Base-by-base conservation (phyloP, 2,329 filamentous ascomycete species). In the Beauveria pseudobassiana region DNA sequence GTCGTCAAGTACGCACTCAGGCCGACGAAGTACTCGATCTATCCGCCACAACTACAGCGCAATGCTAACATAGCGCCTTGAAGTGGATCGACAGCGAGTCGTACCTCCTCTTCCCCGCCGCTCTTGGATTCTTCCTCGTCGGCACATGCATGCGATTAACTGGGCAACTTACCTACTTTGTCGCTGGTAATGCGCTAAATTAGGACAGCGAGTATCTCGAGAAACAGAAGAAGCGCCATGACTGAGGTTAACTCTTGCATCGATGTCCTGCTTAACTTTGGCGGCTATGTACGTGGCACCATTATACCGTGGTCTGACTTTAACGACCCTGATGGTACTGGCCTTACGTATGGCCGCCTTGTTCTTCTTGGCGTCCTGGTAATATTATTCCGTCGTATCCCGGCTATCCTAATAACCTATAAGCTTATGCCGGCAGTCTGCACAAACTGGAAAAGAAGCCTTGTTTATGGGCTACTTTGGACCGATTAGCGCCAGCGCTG, bases 401-500 rank as follows among this genome's bases (percentile, higher is more conserved):
- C 83, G 0, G 78, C 82, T 2, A 78, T 85, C 10, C 69, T 86
- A 52, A 56, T 80, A 10, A 73, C 76, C 1, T 86, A 85, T 69
- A 82, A 80, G 65, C 71, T 82, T 6, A 83, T 86, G 79, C 81
- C 82, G 0, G 72, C 72, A 2, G 75, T 79, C 0, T 77, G 80
- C 61, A 76, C 77, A n/a, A 72, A 77, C 66, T 84, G 78, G 75
- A 82, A 80, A 80, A 65, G 83, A 86, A 63, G 83, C 82, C 0
- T 67, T 86, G 0, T 86, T 86, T 62, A 82, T 86, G 81, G 83
- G 83, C 0, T 85, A 85, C 63, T 92, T 93, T 66, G 89, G 89
- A 0, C 89, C 89, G 0, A 91, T 92, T 52, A 89, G 89, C 2
- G 88, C 90, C 9, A 87, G 86, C 22, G 89, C 89, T 0, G 81